Conservation (phyloP, 352 stramenopile species). For the Phytophthora melonis region DNA sequence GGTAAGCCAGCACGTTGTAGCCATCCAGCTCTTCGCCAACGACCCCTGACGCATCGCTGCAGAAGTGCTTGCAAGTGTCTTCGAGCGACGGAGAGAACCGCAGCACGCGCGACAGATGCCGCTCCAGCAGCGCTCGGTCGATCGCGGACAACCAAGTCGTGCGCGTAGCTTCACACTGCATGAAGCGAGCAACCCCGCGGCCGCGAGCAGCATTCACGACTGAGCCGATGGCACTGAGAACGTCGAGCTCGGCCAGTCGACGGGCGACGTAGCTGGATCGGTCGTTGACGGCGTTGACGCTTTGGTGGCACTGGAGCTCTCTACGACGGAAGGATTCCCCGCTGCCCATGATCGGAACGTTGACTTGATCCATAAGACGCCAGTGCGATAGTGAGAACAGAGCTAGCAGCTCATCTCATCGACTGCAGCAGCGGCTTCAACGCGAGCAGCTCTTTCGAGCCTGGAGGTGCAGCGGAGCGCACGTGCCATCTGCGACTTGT, state of each 20-base stretch:
- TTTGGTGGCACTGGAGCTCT: conserved; percentile 19
- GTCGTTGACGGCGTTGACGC: conserved; percentile 15
- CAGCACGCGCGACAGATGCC: conserved; percentile 16
- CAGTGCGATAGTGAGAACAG: conserved; percentile 19
- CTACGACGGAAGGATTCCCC: conserved; percentile 18
- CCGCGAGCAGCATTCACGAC: conserved; percentile 17
- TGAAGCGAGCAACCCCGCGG: conserved; percentile 10
- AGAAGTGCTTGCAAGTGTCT: conserved; percentile 11
- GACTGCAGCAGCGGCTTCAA: not conserved
- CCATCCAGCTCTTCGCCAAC: not conserved
- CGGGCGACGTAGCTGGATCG: conserved; percentile 28
- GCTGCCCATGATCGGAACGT: conserved; percentile 8
- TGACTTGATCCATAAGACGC: not conserved
- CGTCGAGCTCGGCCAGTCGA: conserved; percentile 21
- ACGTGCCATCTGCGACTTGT: conserved; percentile 25
- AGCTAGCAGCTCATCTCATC: not conserved
- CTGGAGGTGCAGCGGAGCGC: conserved; percentile 20
- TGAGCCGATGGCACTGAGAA: conserved; percentile 13
- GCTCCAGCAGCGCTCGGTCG: conserved; percentile 18
- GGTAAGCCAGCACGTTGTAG: conserved; percentile 5
- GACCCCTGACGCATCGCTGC: not conserved
- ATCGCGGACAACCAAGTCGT: conserved; percentile 7
- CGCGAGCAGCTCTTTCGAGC: not conserved
- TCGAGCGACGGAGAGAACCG: conserved; percentile 26
- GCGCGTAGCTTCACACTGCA: conserved; percentile 17